Conservation (phyloP, 495 filamentous ascomycete species). For the Penicillium subrubescens region DNA sequence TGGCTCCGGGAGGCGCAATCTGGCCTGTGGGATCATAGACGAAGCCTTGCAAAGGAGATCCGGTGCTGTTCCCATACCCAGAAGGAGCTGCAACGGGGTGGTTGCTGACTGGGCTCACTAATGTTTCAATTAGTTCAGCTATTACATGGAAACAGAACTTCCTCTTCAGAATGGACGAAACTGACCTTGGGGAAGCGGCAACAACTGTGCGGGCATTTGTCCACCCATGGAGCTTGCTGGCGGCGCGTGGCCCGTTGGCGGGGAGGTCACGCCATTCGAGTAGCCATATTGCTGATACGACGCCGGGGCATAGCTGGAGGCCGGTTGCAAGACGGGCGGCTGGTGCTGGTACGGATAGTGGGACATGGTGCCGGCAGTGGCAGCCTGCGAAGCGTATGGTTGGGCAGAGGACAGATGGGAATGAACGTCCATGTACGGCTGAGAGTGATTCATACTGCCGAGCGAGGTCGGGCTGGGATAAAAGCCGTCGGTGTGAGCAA, state of each 20-base stretch:
- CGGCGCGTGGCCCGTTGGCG: constrained; percentile 65
- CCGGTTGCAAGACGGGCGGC: constrained; percentile 81
- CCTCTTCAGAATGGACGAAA: constrained; percentile 1
- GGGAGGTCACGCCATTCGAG: constrained; percentile 72
- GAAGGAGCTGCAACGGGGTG: constrained; percentile 43
- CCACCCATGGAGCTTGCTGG: constrained; percentile 68
- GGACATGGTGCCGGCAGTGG: constrained; percentile 71
- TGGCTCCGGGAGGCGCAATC: constrained; percentile 91
- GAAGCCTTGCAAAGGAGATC: constrained; percentile 54
- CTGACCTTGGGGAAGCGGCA: constrained; percentile 67
- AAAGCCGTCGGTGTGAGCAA: constrained; percentile 39
- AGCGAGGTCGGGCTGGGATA: constrained; percentile 47
- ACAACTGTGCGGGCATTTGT: constrained; percentile 55
- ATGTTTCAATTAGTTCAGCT: not conserved
- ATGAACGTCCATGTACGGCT: constrained; percentile 83
- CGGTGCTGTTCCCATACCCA: constrained; percentile 53
- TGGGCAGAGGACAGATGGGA: constrained; percentile 82
- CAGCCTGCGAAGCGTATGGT: constrained; percentile 77
- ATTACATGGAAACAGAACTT: not conserved
- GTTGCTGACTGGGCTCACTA: constrained; percentile 43
- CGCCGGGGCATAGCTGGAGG: constrained; percentile 69
- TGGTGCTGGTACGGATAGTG: constrained; percentile 75
- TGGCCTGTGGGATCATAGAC: constrained; percentile 88
- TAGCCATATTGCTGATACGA: constrained; percentile 76
- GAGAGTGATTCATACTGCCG: constrained; percentile 82